Evolutionary conservation across 176 grass and related monocot species (phyloP).

Genomic region (Carex cristatella): DNA sequence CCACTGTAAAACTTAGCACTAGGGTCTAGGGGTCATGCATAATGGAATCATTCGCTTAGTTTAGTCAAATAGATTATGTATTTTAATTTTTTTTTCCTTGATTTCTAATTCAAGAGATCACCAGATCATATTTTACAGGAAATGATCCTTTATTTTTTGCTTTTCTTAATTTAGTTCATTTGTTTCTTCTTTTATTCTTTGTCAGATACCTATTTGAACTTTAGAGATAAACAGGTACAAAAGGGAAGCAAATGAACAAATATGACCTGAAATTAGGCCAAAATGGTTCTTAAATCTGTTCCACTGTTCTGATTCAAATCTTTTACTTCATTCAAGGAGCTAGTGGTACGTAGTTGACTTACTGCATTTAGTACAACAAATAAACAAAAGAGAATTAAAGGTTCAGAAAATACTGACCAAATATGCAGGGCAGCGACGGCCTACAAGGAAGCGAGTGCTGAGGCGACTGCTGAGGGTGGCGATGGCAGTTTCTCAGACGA

Average conservation of each 20-base stretch:
- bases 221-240: background rate
- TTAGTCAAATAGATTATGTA: constrained; percentile 15
- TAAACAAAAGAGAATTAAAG: background rate
- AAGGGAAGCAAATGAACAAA: background rate
- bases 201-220: background rate
- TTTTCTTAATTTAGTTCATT: background rate
- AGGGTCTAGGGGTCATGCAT: background rate
- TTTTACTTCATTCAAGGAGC: background rate
- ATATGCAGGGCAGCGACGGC: too few relatives aligned
- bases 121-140: background rate
- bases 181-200: background rate
- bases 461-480: too few relatives aligned
- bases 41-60: constrained; percentile 20
- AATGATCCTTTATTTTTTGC: background rate
- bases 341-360: background rate
- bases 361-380: background rate
- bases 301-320: background rate
- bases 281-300: background rate
- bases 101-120: background rate
- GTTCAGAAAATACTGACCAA: too few relatives aligned
- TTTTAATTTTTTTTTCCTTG: background rate
- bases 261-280: background rate
- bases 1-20: background rate
- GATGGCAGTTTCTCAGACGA: too few relatives aligned
- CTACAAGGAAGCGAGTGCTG: too few relatives aligned